These are phyloP conservation scores for Torulaspora globosa DNA, from an alignment of 1,139 yeast species.

Conservation along the genomic window DNA sequence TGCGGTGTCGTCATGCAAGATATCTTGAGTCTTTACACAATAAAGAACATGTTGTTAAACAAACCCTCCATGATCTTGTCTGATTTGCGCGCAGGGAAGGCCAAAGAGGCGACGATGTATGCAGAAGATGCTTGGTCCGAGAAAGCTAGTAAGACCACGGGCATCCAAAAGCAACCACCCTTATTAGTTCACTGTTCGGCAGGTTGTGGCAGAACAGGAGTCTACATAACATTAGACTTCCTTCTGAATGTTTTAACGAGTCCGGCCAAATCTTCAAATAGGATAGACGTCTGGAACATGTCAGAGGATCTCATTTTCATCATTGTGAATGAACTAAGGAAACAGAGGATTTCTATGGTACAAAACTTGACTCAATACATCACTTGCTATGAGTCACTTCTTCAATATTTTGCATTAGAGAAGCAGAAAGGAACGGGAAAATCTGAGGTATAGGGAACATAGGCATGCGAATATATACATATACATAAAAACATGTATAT, in stretches of 20 bases:
- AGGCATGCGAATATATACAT: background rate
- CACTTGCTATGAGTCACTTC: constrained; percentile 60
- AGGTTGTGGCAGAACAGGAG: constrained; percentile 91
- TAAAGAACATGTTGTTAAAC: constrained; percentile 43
- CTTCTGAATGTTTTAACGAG: constrained; percentile 46
- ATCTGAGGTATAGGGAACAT: constrained; percentile 2
- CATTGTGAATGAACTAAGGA: constrained; percentile 51
- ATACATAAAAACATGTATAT: background rate
- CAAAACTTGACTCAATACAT: constrained; percentile 73
- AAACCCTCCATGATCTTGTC: constrained; percentile 17
- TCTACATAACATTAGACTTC: constrained; percentile 72
- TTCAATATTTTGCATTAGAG: constrained; percentile 32
- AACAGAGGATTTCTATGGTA: constrained; percentile 78
- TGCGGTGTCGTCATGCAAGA: constrained; percentile 59
- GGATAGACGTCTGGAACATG: constrained; percentile 39
- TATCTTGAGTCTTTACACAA: constrained; percentile 48
- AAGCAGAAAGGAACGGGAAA: background rate
- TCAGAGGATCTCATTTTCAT: constrained; percentile 37
- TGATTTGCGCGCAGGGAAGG: constrained; percentile 21
- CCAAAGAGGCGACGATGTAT: constrained; percentile 10
- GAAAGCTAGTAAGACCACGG: constrained; percentile 8
- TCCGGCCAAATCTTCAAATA: constrained; percentile 25
- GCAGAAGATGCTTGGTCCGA: constrained; percentile 8
- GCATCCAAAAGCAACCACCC: constrained; percentile 38
- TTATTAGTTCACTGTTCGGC: constrained; percentile 82